Percentiles rank a stretch among this genome's conserved stretches.
Evolutionary conservation across 257 asterid species (phyloP).

Genomic region (Penstemon newberryi): DNA sequence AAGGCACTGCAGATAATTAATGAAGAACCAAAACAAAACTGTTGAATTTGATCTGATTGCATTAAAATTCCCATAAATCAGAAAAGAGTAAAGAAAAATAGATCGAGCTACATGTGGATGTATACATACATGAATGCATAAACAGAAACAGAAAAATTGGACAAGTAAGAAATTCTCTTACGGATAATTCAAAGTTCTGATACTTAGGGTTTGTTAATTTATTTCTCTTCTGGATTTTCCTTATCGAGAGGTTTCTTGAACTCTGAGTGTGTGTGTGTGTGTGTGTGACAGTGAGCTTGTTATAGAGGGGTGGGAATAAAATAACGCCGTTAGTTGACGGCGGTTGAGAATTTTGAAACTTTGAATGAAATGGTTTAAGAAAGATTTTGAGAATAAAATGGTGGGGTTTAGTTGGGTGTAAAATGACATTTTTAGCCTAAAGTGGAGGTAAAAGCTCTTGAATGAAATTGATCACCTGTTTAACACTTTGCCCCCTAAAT

Average conservation of each 20-base stretch:
- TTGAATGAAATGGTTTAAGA: conserved; percentile 19
- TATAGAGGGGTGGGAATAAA: conserved; percentile 31
- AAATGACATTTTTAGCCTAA: conserved; percentile 28
- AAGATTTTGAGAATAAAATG: conserved; percentile 18
- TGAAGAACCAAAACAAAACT: neutral
- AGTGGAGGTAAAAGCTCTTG: conserved; percentile 40
- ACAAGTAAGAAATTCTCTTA: conserved; percentile 27
- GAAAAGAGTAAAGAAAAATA: conserved; percentile 1
- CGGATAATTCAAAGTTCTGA: conserved; percentile 25
- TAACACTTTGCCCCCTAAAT: no score
- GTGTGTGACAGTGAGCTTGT: conserved; percentile 36
- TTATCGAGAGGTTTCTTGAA: conserved; percentile 28
- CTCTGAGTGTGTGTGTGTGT: neutral
- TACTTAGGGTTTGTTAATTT: neutral
- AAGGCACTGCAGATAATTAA: neutral
- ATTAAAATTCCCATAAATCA: conserved; percentile 13
- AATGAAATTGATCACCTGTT: neutral
- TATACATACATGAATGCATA: neutral
- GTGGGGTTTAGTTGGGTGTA: conserved; percentile 10
- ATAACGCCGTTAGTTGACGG: conserved; percentile 58
- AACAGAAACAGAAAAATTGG: neutral
- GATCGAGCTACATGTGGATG: conserved; percentile 28
- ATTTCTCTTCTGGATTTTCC: conserved; percentile 22
- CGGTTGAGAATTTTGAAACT: conserved; percentile 39
- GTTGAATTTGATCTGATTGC: conserved; percentile 28